Conservation (phyloP, 768 basidiomycete species). For the Tylopilus rubrobrunneus region DNA sequence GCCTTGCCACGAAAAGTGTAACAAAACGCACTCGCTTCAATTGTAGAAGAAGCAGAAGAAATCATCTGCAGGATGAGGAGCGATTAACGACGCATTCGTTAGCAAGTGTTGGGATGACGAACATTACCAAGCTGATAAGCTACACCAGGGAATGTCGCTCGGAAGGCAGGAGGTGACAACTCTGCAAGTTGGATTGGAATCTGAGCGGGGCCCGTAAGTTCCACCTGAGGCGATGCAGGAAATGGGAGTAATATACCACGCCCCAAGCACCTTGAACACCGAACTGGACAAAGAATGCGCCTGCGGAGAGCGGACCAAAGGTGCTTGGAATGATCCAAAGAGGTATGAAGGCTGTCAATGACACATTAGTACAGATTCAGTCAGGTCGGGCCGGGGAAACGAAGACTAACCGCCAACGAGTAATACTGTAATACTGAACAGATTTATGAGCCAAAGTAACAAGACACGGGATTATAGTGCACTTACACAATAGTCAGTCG, state of each 20-base stretch:
- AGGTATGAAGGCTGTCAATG: conserved; percentile 50
- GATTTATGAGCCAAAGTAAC: conserved; percentile 1
- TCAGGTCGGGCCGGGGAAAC: conserved; percentile 33
- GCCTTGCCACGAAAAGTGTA: not conserved
- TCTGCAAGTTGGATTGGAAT: conserved; percentile 80
- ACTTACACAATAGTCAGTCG: conserved; percentile 64
- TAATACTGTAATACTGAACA: conserved; percentile 15
- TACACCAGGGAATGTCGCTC: conserved; percentile 83
- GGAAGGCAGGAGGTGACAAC: conserved; percentile 83
- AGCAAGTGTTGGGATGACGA: not conserved
- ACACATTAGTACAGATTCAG: not conserved
- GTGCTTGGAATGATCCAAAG: conserved; percentile 77
- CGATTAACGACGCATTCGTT: not conserved
- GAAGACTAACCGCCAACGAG: conserved; percentile 36
- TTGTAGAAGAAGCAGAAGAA: conserved; percentile 67
- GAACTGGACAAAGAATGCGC: conserved; percentile 83
- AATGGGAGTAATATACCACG: conserved; percentile 47
- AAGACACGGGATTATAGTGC: not conserved
- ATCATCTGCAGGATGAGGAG: conserved; percentile 41
- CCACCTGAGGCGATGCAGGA: not conserved
- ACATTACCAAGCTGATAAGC: conserved; percentile 81
- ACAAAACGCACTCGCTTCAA: conserved; percentile 24
- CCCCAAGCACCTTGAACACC: conserved; percentile 93
- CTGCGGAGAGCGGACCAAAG: conserved; percentile 69
- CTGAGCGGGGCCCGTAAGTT: conserved; percentile 17